Evolutionary conservation across 169 alveolate genomes (phyloP).

Genomic region (Eimeria praecox): DNA sequence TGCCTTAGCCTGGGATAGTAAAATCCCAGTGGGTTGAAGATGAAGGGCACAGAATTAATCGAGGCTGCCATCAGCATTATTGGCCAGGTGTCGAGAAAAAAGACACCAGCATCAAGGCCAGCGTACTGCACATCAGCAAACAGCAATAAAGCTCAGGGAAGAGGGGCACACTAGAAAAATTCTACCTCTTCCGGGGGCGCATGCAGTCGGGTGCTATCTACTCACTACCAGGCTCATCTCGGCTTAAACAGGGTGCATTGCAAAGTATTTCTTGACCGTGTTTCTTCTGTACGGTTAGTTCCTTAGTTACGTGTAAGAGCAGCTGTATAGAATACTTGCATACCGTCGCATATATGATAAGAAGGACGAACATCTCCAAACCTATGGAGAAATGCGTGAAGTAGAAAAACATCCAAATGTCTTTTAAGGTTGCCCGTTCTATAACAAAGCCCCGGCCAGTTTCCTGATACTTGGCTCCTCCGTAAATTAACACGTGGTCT

Average conservation of each 20-base stretch:
- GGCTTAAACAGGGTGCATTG: background rate
- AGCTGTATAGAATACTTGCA: background rate
- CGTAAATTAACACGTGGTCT: slow-evolving; percentile 77
- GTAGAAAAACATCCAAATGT: slow-evolving; percentile 77
- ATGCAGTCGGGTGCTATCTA: background rate
- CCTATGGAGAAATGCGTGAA: slow-evolving; percentile 80
- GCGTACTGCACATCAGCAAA: slow-evolving; percentile 66
- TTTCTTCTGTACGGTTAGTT: background rate
- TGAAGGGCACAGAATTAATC: slow-evolving; percentile 75
- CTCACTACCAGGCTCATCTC: background rate
- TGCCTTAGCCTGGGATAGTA: slow-evolving; percentile 79
- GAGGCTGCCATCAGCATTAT: slow-evolving; percentile 77
- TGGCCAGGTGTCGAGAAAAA: slow-evolving; percentile 78
- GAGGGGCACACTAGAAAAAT: background rate
- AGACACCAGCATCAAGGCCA: slow-evolving; percentile 72
- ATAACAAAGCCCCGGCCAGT: slow-evolving; percentile 82
- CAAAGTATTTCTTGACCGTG: background rate
- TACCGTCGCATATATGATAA: slow-evolving; percentile 65
- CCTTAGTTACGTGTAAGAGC: background rate
- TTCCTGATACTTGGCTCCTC: slow-evolving; percentile 83
- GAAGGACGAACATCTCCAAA: slow-evolving; percentile 75
- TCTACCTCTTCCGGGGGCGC: background rate
- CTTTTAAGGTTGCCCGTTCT: slow-evolving; percentile 72
- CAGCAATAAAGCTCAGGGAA: background rate
- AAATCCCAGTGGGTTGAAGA: slow-evolving; percentile 79